phyloP scores from a whole-genome alignment of 2,329 filamentous ascomycete species.

The Clonostachys rosea region DNA sequence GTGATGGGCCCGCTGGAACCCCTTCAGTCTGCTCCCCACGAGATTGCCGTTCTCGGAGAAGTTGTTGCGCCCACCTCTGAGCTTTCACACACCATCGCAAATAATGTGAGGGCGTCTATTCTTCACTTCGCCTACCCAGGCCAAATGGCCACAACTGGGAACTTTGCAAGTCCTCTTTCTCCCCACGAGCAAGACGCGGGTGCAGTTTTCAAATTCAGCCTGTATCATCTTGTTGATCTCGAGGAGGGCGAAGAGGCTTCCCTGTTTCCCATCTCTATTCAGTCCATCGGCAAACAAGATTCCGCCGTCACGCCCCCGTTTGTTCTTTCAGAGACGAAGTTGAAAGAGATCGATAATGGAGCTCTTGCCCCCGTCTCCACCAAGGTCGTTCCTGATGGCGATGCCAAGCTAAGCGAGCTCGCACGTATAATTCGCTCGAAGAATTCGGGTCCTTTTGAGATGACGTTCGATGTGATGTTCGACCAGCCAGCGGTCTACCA shows the following conservation, averaged over 20 bases:
- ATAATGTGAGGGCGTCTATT: conserved; percentile 29
- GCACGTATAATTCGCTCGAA: conserved; percentile 39
- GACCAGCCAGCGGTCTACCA: conserved; percentile 22
- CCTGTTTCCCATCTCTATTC: conserved; percentile 2
- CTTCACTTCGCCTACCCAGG: conserved; percentile 38
- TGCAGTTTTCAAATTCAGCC: conserved; percentile 31
- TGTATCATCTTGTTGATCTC: conserved; percentile 42
- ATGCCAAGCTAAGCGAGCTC: conserved; percentile 15
- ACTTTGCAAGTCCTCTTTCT: conserved; percentile 28
- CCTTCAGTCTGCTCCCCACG: conserved; percentile 15
- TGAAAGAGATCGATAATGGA: not conserved
- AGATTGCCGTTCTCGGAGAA: conserved; percentile 40
- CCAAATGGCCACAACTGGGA: conserved; percentile 43
- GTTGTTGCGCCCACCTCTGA: conserved; percentile 34
- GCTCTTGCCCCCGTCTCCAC: not conserved
- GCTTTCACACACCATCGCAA: conserved; percentile 32
- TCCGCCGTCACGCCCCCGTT: not conserved
- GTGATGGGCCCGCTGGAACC: conserved; percentile 22
- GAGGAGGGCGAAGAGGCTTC: conserved; percentile 8
- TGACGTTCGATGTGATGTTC: conserved; percentile 48
- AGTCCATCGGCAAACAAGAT: not conserved
- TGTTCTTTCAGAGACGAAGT: not conserved
- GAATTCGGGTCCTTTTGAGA: conserved; percentile 44
- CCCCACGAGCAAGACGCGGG: conserved; percentile 18
- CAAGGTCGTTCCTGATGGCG: conserved; percentile 2